phyloP scores from a whole-genome alignment of 139 green algal species.

The Yamagishiella unicocca region DNA sequence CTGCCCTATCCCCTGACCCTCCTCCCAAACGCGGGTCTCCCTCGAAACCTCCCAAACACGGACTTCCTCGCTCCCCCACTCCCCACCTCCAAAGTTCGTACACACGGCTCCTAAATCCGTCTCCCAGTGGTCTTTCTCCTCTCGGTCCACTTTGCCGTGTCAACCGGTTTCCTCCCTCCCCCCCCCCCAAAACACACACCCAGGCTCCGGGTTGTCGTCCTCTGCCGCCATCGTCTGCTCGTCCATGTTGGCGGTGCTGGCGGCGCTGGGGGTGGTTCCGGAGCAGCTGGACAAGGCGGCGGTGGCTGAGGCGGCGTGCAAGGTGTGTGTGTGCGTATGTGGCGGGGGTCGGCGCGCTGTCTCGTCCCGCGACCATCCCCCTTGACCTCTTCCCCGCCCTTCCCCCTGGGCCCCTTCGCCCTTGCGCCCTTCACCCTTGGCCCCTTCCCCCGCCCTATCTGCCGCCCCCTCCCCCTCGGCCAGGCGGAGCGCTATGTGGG shows the following conservation, averaged over 20 bases:
- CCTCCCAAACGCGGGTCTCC: too few species aligned
- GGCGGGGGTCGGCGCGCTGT: neutral
- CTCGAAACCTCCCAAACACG: too few species aligned
- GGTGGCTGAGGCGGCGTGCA: conserved; percentile 90
- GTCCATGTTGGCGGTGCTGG: conserved; percentile 85
- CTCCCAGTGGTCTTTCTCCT: too few species aligned
- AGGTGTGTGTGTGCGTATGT: conserved; percentile 62
- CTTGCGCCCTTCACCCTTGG: too few species aligned
- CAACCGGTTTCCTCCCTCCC: neutral
- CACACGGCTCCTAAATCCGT: too few species aligned
- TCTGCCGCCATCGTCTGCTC: conserved; percentile 92
- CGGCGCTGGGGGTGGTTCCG: conserved; percentile 53
- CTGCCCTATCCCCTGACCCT: too few species aligned
- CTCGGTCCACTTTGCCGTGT: too few species aligned
- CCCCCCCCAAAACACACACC: neutral
- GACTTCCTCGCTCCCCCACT: too few species aligned
- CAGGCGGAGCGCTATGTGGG: conserved; percentile 77
- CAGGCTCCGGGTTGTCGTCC: conserved; percentile 91
- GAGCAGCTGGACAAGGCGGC: conserved; percentile 69
- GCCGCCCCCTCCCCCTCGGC: neutral
- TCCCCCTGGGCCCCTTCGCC: neutral
- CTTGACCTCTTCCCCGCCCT: neutral
- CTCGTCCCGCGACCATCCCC: neutral
- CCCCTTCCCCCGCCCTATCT: neutral
- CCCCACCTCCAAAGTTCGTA: too few species aligned